Conservation (phyloP, 1,284 basidiomycete species). For the Trichosporon asahii region DNA sequence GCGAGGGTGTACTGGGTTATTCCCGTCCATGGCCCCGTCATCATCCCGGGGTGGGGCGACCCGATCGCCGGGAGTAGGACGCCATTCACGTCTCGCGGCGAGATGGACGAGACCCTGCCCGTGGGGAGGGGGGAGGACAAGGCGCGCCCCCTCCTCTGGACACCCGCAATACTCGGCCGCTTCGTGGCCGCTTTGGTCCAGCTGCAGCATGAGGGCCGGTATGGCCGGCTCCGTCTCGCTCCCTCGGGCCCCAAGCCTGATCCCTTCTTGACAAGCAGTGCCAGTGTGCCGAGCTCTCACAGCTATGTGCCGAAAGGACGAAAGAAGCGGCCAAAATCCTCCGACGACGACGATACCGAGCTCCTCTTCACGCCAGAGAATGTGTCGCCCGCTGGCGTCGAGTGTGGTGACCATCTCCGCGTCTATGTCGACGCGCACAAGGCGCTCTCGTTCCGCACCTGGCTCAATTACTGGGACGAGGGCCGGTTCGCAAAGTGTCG, state of each 20-base stretch:
- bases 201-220: slow-evolving; percentile 16
- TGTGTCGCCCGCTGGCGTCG: slow-evolving; percentile 21
- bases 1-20: slow-evolving; percentile 41
- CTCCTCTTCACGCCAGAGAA: background rate
- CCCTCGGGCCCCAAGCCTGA: slow-evolving; percentile 41
- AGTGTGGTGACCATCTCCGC: slow-evolving; percentile 43
- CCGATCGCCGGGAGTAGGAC: background rate
- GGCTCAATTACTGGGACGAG: slow-evolving; percentile 30
- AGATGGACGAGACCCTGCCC: background rate
- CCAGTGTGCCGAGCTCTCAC: background rate
- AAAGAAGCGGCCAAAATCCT: background rate
- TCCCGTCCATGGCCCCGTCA: slow-evolving; percentile 41
- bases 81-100: slow-evolving; percentile 17
- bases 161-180: slow-evolving; percentile 20
- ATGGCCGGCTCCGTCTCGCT: slow-evolving; percentile 20
- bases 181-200: slow-evolving; percentile 27
- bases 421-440: slow-evolving; percentile 37
- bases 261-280: slow-evolving; percentile 29
- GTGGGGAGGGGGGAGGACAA: background rate
- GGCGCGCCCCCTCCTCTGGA: slow-evolving; percentile 25
- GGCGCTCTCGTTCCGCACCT: slow-evolving; percentile 37
- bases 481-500: slow-evolving; percentile 5
- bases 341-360: too few relatives aligned
- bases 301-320: background rate
- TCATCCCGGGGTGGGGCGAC: slow-evolving; percentile 27